These are phyloP conservation scores for Tulasnella calospora DNA, from an alignment of 768 basidiomycete genomes.

Conservation along the genomic window DNA sequence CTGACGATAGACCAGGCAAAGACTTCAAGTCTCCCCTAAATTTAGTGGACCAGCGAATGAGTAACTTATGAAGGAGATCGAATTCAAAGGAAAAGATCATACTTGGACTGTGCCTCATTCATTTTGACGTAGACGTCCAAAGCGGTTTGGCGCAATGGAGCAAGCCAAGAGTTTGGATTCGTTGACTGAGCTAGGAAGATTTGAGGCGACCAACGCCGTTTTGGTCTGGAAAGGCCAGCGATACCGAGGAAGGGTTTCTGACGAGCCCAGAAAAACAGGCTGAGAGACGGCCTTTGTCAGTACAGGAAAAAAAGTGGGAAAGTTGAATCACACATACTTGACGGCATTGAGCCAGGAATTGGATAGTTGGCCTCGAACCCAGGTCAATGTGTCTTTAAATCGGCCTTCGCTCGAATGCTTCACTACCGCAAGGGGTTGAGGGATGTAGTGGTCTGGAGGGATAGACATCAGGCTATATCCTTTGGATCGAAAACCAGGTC, in stretches of 20 bases:
- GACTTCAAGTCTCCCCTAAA: constrained; percentile 14
- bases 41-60: background rate
- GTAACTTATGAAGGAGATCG: background rate
- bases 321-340: background rate
- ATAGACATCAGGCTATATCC: background rate
- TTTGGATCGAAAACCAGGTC: too few species aligned
- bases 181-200: constrained; percentile 8
- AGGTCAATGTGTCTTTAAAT: background rate
- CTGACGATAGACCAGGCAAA: background rate
- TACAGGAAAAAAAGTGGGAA: background rate
- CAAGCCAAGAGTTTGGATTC: constrained; percentile 16
- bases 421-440: background rate
- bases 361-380: background rate
- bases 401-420: background rate
- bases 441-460: background rate
- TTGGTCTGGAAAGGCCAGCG: background rate
- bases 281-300: background rate
- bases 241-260: constrained; percentile 16
- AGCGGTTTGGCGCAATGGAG: constrained; percentile 11
- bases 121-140: constrained; percentile 11
- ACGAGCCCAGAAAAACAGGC: constrained; percentile 9
- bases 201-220: constrained; percentile 11
- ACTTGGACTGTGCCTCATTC: constrained; percentile 26
- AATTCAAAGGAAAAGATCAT: background rate
- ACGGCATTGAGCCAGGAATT: constrained; percentile 6